Percentiles rank a stretch among this genome's conserved stretches.
Evolutionary conservation across 345 rosid genomes (phyloP).

Genomic region (Melaleuca alternifolia): DNA sequence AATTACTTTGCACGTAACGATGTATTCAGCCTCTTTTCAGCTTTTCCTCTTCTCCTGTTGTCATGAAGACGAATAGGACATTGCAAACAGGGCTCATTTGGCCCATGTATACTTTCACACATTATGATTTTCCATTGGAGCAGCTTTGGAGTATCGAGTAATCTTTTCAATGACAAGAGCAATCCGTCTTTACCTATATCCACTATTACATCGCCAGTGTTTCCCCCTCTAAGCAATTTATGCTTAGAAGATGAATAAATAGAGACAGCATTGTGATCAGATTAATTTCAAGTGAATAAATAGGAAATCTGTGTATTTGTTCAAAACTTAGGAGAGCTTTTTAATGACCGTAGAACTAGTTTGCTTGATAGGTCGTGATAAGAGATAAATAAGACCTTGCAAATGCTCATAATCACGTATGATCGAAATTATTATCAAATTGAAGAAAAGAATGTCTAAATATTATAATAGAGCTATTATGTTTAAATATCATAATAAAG

Average conservation of each 20-base stretch:
- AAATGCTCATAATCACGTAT: too few species aligned
- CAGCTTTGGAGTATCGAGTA: not conserved
- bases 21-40: not conserved
- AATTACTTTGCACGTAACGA: not conserved
- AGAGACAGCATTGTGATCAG: too few species aligned
- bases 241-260: too few species aligned
- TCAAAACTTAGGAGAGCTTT: not conserved
- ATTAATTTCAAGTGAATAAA: too few species aligned
- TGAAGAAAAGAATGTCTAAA: not conserved
- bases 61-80: not conserved
- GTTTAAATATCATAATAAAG: too few species aligned
- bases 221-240: not conserved
- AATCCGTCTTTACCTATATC: not conserved
- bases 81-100: not conserved
- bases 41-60: not conserved
- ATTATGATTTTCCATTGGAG: not conserved
- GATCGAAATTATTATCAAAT: too few species aligned
- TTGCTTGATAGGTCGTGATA: not conserved
- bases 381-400: too few species aligned
- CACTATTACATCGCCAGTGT: not conserved
- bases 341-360: too few species aligned
- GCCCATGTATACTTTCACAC: too few species aligned
- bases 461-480: too few species aligned
- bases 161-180: not conserved
- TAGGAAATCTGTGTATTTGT: too few species aligned